Base-by-base conservation (phyloP, 805 yeast species). In the Wickerhamomyces ciferrii region DNA sequence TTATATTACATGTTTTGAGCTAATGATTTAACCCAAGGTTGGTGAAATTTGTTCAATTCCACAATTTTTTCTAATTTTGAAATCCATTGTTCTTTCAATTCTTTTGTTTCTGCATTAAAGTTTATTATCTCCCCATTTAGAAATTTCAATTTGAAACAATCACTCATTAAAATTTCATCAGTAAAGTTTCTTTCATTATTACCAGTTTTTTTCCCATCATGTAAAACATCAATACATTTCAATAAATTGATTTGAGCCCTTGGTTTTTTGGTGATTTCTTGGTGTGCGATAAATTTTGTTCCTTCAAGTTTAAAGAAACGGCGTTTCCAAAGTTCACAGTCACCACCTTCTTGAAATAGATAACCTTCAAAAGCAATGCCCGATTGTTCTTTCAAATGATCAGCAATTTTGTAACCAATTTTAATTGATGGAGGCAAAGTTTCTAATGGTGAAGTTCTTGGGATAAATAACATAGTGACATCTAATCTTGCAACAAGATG, bases 321-420 rank as follows among this genome's bases (percentile, higher is more conserved):
- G 53, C 85, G 78, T 54, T 86, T 79, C 81, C 91, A 79, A 29
- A 58, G 42, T 15, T 74, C 77, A 54, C 94, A 78, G 67, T 91
- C 98, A 10, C 97, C 97, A 18, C 98, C 98, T 58, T 84, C 88
- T 66, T 91, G 98, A 55, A 81, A 79, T 67, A 92, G 68, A 57
- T 70, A 83, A 0, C 97, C 97, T 59, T 85, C 84, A 56, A 69
- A 68, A 2, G 43, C 46, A 18, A 70, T 54, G 6, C 53, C 42
- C 52, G 68, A 58, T 44, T 71, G 74, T 31, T 59, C 59, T 17
- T 58, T 56, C 20, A 67, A 61, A 53, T 75, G 69, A 6, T 62
- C 48, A 10, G 75, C 61, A 51, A 76, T 70, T 13, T 65, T 68
- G 13, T 63, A 53, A n/a, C 81, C 81, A 43, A 78, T 66, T 44